Base-by-base conservation (phyloP, 1,284 basidiomycete species). In the Tranzscheliella williamsii region DNA sequence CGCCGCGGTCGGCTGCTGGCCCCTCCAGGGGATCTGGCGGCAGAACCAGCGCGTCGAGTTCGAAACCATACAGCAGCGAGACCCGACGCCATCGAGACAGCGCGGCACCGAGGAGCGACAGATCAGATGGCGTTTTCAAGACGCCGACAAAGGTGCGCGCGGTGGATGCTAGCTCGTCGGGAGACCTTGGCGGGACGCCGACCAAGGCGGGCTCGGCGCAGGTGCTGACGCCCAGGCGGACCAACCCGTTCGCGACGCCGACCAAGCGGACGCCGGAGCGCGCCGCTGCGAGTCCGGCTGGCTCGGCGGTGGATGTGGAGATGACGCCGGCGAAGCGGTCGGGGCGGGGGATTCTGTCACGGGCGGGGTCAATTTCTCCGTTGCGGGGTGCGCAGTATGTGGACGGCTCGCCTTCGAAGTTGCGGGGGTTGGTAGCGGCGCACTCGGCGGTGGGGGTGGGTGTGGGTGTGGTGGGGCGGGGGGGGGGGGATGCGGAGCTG, bases 71-170 rank as follows among this genome's bases (percentile, higher is more conserved):
- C 9, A n/a, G n/a, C n/a, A 9, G 11, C 11, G 11, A 11, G 9
- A n/a, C 27, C 11, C 27, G 27, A 9, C 27, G 27, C 27, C 27
- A 29, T 29, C 27, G 11, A 11, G 11, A 9, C 27, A 11, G 11
- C 27, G 11, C 27, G 27, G 9, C 27, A 9, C 9, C 9, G n/a
- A 9, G 27, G n/a, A 29, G n/a, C 27, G n/a, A 9, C 27, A 9
- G n/a, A 24, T 4, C 16, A 18, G 22, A 50, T 13, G 49, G 42
- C 12, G 38, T 40, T 20, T 43, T 47, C n/a, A 57, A 34, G 35
- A 64, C 55, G 18, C 55, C 55, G 2, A 51, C 50, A 13, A 64
- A 58, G 16, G n/a, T n/a, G n/a, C n/a, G n/a, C n/a, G n/a, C n/a
- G n/a, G n/a, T n/a, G n/a, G n/a, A n/a, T n/a, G n/a, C n/a, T n/a